A percentile compares a stretch with the other conserved stretches of the same genome.
Evolutionary conservation across 495 filamentous ascomycete species (phyloP).

Genomic region (Penicillium atrosanguineum): DNA sequence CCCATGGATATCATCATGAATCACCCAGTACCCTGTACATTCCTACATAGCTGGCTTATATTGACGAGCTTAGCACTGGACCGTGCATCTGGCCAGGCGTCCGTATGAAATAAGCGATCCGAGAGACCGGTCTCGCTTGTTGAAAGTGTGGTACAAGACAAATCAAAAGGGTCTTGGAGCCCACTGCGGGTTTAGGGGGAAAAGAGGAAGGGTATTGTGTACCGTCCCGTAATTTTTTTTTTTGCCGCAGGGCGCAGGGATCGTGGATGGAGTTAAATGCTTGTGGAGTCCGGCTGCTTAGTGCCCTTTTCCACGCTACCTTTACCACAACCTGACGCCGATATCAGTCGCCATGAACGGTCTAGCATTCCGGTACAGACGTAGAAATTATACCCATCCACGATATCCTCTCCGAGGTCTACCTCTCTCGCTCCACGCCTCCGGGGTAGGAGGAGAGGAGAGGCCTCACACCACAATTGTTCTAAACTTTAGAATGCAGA

Average conservation of each 20-base stretch:
- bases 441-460: background rate
- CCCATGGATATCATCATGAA: background rate
- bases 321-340: conserved; percentile 19
- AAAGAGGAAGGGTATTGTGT: background rate
- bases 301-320: conserved; percentile 20
- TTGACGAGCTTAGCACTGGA: background rate
- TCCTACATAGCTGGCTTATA: background rate
- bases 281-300: conserved; percentile 16
- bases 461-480: conserved; percentile 20
- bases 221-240: conserved; percentile 5
- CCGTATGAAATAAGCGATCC: background rate
- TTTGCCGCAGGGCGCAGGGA: conserved; percentile 21
- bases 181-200: background rate
- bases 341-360: conserved; percentile 13
- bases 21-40: background rate
- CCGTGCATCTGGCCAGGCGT: background rate
- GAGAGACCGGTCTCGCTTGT: conserved; percentile 1
- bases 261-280: conserved; percentile 14
- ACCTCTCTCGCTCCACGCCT: background rate
- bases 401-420: background rate
- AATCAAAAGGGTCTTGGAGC: conserved; percentile 4
- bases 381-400: background rate
- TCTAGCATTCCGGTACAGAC: background rate
- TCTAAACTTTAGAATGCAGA: background rate
- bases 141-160: conserved; percentile 9